phyloP scores from a whole-genome alignment of 805 yeast species.

The Saccharomycopsis lassenensis region DNA sequence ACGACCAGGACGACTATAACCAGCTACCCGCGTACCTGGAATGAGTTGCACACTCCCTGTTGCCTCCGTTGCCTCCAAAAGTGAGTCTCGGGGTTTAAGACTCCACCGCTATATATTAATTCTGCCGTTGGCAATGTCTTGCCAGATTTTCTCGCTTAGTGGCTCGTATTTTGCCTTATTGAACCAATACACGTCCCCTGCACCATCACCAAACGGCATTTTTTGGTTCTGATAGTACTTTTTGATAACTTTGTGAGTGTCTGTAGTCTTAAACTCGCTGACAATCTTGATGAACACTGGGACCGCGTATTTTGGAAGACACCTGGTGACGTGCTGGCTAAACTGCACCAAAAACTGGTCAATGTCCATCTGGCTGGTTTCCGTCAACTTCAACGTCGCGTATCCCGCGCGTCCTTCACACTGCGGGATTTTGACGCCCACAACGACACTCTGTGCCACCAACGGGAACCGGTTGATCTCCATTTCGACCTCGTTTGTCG shows the following conservation, averaged over 20 bases:
- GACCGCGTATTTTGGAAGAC: constrained; percentile 73
- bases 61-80: too few relatives aligned
- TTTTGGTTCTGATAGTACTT: constrained; percentile 55
- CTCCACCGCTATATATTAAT: too few relatives aligned
- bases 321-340: constrained; percentile 29
- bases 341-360: constrained; percentile 15
- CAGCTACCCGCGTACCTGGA: constrained; percentile 11
- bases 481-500: constrained; percentile 88
- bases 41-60: too few relatives aligned
- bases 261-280: constrained; percentile 49
- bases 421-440: constrained; percentile 72
- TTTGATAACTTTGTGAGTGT: constrained; percentile 75
- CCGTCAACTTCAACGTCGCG: constrained; percentile 54
- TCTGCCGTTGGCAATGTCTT: constrained; percentile 20
- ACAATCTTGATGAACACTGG: constrained; percentile 75
- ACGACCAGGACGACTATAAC: constrained; percentile 7
- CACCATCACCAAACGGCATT: constrained; percentile 46
- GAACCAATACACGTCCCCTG: constrained; percentile 63
- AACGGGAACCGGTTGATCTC: constrained; percentile 34
- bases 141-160: constrained; percentile 51
- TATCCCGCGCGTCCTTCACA: constrained; percentile 96
- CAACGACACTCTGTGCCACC: constrained; percentile 67
- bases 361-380: background rate
- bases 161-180: constrained; percentile 42
- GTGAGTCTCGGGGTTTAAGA: too few relatives aligned